Conservation (phyloP, 495 filamentous ascomycete genomes). For the Darksidea phi region DNA sequence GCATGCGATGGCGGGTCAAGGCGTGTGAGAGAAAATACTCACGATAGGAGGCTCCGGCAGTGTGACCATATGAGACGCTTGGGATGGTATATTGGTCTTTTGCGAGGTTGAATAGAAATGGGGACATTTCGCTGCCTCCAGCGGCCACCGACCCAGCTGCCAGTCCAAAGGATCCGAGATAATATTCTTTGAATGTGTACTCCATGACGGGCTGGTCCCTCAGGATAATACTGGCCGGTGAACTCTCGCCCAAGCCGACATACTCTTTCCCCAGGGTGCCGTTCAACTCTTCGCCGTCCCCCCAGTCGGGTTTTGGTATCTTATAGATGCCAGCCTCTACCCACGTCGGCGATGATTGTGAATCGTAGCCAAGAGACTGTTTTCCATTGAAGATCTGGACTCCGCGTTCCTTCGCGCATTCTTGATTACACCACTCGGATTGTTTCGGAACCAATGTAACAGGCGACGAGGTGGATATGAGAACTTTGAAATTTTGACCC, state of each 20-base stretch:
- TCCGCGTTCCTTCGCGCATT: slow-evolving; percentile 30
- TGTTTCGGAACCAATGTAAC: slow-evolving; percentile 17
- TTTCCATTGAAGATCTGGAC: slow-evolving; percentile 13
- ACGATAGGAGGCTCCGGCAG: slow-evolving; percentile 33
- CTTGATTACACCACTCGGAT: slow-evolving; percentile 19
- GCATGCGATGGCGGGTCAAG: slow-evolving; percentile 1
- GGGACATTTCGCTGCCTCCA: background rate
- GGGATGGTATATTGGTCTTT: background rate
- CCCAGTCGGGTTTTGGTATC: slow-evolving; percentile 14
- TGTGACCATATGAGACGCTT: slow-evolving; percentile 32
- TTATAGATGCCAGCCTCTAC: slow-evolving; percentile 14
- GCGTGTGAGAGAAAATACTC: slow-evolving; percentile 8
- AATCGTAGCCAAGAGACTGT: slow-evolving; percentile 19
- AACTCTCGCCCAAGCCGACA: slow-evolving; percentile 22
- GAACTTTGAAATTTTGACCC: slow-evolving; percentile 33
- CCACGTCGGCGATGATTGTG: slow-evolving; percentile 10
- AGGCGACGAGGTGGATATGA: slow-evolving; percentile 19
- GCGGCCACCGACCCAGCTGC: background rate
- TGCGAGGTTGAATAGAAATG: slow-evolving; percentile 21
- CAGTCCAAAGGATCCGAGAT: slow-evolving; percentile 33
- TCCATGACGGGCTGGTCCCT: slow-evolving; percentile 6
- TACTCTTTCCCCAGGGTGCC: slow-evolving; percentile 17
- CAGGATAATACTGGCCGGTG: background rate
- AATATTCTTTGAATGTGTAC: slow-evolving; percentile 15
- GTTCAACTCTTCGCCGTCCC: slow-evolving; percentile 9